Base-by-base conservation (phyloP, 108 stramenopile genomes). In the Discostella pseudostelligera region DNA sequence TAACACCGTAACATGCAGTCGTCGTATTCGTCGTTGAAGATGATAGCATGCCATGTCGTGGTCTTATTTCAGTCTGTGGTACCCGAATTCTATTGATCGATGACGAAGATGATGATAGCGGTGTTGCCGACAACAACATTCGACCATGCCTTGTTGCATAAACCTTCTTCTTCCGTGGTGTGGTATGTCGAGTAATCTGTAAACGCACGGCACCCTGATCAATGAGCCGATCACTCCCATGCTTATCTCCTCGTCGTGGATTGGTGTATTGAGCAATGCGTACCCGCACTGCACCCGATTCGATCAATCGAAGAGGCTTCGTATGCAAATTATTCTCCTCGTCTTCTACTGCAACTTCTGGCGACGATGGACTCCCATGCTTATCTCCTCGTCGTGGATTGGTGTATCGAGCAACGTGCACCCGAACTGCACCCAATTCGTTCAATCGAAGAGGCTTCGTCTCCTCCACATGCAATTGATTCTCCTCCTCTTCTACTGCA, bases 231-330 rank as follows among this genome's bases (percentile, higher is more conserved):
- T 28, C n/a, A 39, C 59, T 60, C 6, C 21, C 43, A 3, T 20
- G n/a, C 5, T 42, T 16, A n/a, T 17, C n/a, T 5, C 59, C 40
- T 28, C 64, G 19, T 21, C 51, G 51, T n/a, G 36, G 25, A 17
- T 54, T 65, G 16, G 53, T 46, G 64, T 42, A 24, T 32, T n/a
- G 13, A 3, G 51, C 45, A 20, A 46, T 54, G 19, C 20, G 64
- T 22, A 54, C 64, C n/a, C 55, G 51, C 4, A 56, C 64, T 17
- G 64, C 64, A 16, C 55, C 64, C 39, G 64, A 54, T 35, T 54
- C 64, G 9, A 56, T 53, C 13, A 56, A 16, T 29, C 64, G 64
- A 14, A 24, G 62, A 14, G 39, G 22, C 64, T 8, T 40, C 46
- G n/a, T n/a, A n/a, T n/a, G n/a, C n/a, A n/a, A n/a, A n/a, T n/a